Evolutionary conservation across 805 yeast species (phyloP).

Genomic region (Cephaloascus albidus): DNA sequence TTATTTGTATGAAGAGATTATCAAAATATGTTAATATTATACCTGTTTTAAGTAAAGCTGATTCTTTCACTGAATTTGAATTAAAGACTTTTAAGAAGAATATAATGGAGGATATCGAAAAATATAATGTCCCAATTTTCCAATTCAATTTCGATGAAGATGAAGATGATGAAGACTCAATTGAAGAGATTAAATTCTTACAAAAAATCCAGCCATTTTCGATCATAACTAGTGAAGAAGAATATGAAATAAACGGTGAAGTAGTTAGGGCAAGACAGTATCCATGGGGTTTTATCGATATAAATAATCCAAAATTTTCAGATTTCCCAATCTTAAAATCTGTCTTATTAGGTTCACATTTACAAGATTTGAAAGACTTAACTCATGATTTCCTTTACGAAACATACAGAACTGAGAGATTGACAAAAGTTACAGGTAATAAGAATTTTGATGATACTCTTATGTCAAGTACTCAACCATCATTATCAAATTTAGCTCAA

Average conservation of each 20-base stretch:
- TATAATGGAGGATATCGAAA: conserved; percentile 53
- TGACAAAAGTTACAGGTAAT: conserved; percentile 47
- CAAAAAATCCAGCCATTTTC: conserved; percentile 71
- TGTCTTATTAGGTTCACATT: conserved; percentile 74
- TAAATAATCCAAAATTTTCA: conserved; percentile 38
- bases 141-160: conserved; percentile 70
- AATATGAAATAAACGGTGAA: conserved; percentile 39
- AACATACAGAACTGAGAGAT: conserved; percentile 69
- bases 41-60: conserved; percentile 78
- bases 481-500: conserved; percentile 57
- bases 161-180: conserved; percentile 61
- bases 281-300: conserved; percentile 68
- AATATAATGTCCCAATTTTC: conserved; percentile 65
- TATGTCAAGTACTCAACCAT: conserved; percentile 23
- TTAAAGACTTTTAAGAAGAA: conserved; percentile 49
- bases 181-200: conserved; percentile 58
- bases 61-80: conserved; percentile 64
- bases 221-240: conserved; percentile 54
- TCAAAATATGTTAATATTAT: conserved; percentile 71
- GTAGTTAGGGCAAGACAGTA: conserved; percentile 52
- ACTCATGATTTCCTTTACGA: conserved; percentile 73
- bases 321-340: conserved; percentile 54
- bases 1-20: conserved; percentile 58
- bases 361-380: conserved; percentile 72
- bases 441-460: not conserved